phyloP scores from a whole-genome alignment of 1,139 yeast genomes.

The Taphrina deformans region DNA sequence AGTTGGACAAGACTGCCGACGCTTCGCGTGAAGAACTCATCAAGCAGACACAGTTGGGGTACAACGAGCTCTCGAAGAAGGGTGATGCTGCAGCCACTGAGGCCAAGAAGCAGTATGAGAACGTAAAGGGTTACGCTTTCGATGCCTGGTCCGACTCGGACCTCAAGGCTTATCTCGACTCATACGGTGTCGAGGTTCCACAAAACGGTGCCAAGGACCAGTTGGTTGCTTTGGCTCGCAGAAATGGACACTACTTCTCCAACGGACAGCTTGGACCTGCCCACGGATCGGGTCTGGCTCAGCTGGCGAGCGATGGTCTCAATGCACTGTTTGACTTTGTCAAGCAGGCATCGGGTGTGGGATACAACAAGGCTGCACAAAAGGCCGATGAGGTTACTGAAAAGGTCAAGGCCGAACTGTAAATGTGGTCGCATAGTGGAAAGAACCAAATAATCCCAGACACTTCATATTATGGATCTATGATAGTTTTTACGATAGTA shows the following conservation, averaged over 20 bases:
- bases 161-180: constrained; percentile 54
- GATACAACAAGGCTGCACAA: constrained; percentile 14
- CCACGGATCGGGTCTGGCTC: constrained; percentile 26
- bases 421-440: neutral
- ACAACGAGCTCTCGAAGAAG: constrained; percentile 43
- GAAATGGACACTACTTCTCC: constrained; percentile 30
- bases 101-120: constrained; percentile 40
- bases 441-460: neutral
- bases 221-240: constrained; percentile 45
- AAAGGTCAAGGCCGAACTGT: constrained; percentile 17
- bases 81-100: constrained; percentile 41
- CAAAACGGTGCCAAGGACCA: constrained; percentile 51
- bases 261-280: constrained; percentile 25
- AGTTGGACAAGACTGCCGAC: constrained; percentile 44
- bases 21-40: constrained; percentile 49
- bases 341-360: constrained; percentile 21
- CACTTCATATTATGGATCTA: neutral
- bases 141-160: constrained; percentile 59
- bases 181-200: constrained; percentile 54
- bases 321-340: constrained; percentile 23
- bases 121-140: constrained; percentile 48
- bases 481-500: constrained; percentile 1
- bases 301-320: constrained; percentile 26
- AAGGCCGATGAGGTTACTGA: constrained; percentile 23
- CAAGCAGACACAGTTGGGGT: constrained; percentile 45